Evolutionary conservation across 2,329 filamentous ascomycete species (phyloP), one percentile per base, ranked within the genome.

Genomic region (Fusarium tupiense): DNA sequence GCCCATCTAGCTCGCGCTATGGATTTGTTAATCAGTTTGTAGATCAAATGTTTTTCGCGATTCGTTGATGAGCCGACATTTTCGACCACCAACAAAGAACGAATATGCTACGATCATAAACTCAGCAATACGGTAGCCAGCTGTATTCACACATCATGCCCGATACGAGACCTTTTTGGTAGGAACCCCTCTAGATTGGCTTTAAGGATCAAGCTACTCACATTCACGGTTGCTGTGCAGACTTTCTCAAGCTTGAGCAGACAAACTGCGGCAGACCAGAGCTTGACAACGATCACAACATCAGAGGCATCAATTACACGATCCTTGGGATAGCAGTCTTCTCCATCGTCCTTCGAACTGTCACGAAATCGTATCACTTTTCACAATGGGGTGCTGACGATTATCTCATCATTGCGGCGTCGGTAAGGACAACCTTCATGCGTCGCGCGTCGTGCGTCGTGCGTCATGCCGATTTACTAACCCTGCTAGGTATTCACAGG

Each of bases 301-400:
- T 67, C 1, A 52, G 64, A 5, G 62, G 38, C 0, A 37, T 67
- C 1, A 38, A 40, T 6, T 60, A 60, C 43, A 43, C 56, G 4
- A 60, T 60, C 2, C 52, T 67, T 2, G 64, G 64, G 2, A 41
- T 43, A 20, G 24, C 47, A 0, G 14, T 60, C 0, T 5, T 67
- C 6, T 41, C 61, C 0, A 24, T 67, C 6, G 13, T 35, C 0
- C 41, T 60, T 16, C 40, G 64, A 24, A 40, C 43, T 1, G 16
- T 26, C 11, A 49, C 44, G 1, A 67, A 67, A 26, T 3, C 40
- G 0, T 33, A 35, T 29, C 38, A 44, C 10, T 60, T 60, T 14
- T 38, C 62, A 7, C 41, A 19, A 46, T 67, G 64, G 64, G 64
- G 64, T 19, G 20, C 11, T 5, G 64, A 67, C 29, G 64, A 67